Evolutionary conservation across 176 grass and related monocot genomes (phyloP).

Genomic region (Hordeum marinum): DNA sequence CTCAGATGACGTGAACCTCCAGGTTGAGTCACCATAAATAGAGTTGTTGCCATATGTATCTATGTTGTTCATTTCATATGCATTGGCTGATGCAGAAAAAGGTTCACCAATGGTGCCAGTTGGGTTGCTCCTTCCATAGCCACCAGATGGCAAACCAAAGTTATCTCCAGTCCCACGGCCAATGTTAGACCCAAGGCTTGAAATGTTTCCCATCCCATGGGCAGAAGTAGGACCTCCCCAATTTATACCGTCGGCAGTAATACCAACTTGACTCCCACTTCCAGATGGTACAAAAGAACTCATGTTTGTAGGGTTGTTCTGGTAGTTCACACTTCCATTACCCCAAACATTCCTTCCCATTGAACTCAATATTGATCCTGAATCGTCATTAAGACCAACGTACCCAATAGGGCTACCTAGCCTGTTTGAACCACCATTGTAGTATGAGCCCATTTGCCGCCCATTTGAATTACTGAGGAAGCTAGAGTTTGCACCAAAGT

Average conservation of each 20-base stretch:
- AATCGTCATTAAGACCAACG: conserved; percentile 56
- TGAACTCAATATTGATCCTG: conserved; percentile 68
- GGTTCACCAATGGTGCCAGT: conserved; percentile 50
- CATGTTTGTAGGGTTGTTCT: conserved; percentile 41
- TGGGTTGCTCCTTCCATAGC: conserved; percentile 53
- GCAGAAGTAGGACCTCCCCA: conserved; percentile 51
- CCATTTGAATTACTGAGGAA: conserved; percentile 61
- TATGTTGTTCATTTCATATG: conserved; percentile 44
- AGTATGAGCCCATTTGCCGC: conserved; percentile 56
- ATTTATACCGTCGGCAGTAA: conserved; percentile 38
- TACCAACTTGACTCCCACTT: conserved; percentile 28
- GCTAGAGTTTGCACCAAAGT: conserved; percentile 51
- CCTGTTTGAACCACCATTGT: conserved; percentile 67
- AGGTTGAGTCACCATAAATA: conserved; percentile 66
- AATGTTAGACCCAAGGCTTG: conserved; percentile 35
- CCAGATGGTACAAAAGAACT: conserved; percentile 63
- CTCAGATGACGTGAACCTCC: conserved; percentile 62
- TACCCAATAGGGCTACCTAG: conserved; percentile 53
- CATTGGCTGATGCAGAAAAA: conserved; percentile 51
- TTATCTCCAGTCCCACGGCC: conserved; percentile 41
- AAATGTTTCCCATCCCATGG: conserved; percentile 45
- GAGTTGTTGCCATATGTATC: conserved; percentile 50
- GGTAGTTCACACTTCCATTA: conserved; percentile 52
- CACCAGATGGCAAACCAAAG: conserved; percentile 47
- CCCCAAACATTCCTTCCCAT: conserved; percentile 75